phyloP scores from a whole-genome alignment of 2,329 filamentous ascomycete species.

The Pyricularia sp. region DNA sequence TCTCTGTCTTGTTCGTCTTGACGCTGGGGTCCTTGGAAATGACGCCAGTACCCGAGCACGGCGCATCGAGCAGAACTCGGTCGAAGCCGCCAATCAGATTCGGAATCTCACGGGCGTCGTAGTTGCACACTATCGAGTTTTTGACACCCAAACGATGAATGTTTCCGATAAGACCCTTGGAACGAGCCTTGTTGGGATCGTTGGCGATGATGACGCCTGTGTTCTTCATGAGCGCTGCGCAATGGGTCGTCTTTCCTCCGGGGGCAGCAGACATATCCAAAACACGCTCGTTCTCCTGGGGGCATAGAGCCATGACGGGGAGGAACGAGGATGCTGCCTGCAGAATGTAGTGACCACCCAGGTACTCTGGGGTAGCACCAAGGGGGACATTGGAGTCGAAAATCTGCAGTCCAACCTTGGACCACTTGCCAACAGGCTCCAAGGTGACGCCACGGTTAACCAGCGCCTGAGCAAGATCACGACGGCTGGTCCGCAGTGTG shows the following conservation, averaged over 20 bases:
- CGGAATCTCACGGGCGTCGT: constrained; percentile 90
- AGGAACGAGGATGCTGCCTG: constrained; percentile 96
- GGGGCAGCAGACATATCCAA: constrained; percentile 93
- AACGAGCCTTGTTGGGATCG: constrained; percentile 86
- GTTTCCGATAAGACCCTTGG: constrained; percentile 96
- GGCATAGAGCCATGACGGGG: constrained; percentile 93
- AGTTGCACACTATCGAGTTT: constrained; percentile 92
- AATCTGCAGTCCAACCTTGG: constrained; percentile 91
- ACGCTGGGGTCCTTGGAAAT: constrained; percentile 95
- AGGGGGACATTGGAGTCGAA: constrained; percentile 82
- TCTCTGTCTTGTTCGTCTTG: constrained; percentile 96
- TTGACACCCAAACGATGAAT: constrained; percentile 88
- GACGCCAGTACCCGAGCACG: constrained; percentile 93
- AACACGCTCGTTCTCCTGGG: constrained; percentile 84
- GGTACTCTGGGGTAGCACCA: constrained; percentile 93
- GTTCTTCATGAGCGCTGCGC: constrained; percentile 96
- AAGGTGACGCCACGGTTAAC: constrained; percentile 96
- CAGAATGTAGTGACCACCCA: constrained; percentile 95
- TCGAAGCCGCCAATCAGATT: constrained; percentile 94
- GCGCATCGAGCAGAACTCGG: constrained; percentile 85
- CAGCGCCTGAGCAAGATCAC: constrained; percentile 81
- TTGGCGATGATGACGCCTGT: constrained; percentile 94
- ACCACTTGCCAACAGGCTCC: constrained; percentile 97
- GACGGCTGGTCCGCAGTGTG: constrained; percentile 68
- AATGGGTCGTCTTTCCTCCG: constrained; percentile 92